phyloP scores from a whole-genome alignment of 2,329 filamentous ascomycete species.

The Lomentospora prolificans region DNA sequence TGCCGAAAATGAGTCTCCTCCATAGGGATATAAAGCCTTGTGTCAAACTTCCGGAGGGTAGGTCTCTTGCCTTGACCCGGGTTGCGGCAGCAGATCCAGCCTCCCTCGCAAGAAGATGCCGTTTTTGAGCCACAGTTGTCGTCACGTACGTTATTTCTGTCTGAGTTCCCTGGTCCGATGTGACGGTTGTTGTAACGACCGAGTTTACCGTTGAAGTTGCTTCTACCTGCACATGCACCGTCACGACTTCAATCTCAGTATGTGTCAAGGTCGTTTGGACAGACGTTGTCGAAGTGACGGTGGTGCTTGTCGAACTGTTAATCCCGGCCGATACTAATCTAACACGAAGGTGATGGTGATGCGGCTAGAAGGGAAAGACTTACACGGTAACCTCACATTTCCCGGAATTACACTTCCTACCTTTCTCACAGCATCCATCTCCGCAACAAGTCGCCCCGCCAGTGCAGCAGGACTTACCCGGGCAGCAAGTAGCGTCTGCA shows the following conservation, averaged over 20 bases:
- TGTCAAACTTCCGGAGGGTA: not conserved
- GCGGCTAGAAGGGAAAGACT: too few species aligned
- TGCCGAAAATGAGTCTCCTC: not conserved
- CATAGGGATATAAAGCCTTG: not conserved
- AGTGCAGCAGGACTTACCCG: conserved; percentile 11
- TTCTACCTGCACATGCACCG: not conserved
- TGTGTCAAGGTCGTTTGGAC: not conserved
- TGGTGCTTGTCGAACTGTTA: not conserved
- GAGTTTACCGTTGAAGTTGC: conserved; percentile 5
- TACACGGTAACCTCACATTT: conserved; percentile 8
- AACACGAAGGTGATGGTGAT: too few species aligned
- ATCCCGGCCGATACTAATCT: too few species aligned
- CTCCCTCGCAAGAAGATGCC: not conserved
- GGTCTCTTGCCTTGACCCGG: not conserved
- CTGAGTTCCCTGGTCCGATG: conserved; percentile 3
- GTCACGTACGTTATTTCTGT: conserved; percentile 7
- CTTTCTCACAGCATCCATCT: conserved; percentile 10
- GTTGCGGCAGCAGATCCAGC: not conserved
- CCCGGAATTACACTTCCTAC: conserved; percentile 9
- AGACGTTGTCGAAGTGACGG: conserved; percentile 5
- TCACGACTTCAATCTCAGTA: conserved; percentile 1
- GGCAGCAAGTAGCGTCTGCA: conserved; percentile 10
- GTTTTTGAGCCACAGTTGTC: not conserved
- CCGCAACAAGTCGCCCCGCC: conserved; percentile 10
- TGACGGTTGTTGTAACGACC: conserved; percentile 4